Evolutionary conservation across 768 basidiomycete species (phyloP), one percentile per base, ranked within the genome.

Genomic region (Termitomyces sp.): DNA sequence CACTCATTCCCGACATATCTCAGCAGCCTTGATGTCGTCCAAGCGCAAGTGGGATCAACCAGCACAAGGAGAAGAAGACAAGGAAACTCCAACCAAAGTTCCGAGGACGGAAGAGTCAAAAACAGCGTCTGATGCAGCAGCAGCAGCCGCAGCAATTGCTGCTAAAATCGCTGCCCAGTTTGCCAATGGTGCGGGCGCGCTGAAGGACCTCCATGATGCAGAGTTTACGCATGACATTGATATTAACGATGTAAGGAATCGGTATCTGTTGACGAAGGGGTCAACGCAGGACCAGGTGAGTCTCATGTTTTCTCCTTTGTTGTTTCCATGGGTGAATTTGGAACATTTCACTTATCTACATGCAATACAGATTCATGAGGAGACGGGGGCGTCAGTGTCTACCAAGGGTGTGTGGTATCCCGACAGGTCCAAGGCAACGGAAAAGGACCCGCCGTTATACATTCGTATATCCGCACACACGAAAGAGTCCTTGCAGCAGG

Each of bases 381-480:
- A 97, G 49, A 97, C 96, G 0, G 95, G 95, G 48, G 94, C 92
- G 2, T 90, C 90, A 1, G 88, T 98, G 36, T 86, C 87, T 55
- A 98, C 96, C 26, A 94, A 94, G 75, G 96, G 96, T 22, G 80
- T 87, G 4, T 98, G 96, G 96, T 94, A 97, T 66, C 96, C 96
- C 0, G 96, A 98, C 77, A 81, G 92, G 60, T 76, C 80, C 51
- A 96, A 89, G 71, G 93, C 95, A 6, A 92, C 90, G 15, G 92
- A 95, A 61, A 92, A 86, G 68, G 94, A 98, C 65, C 93, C 94
- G 29, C 90, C 96, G 22, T 73, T 98, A 59, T 98, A 96, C 73
- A 84, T 98, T 31, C 96, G 98, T 70, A 87, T 98, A 64, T 85
- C 92, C 22, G 96, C 93, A 8, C 78, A 80, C 37, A 75, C 85